Conservation (phyloP, 495 filamentous ascomycete species). For the Daldinia concentrica region DNA sequence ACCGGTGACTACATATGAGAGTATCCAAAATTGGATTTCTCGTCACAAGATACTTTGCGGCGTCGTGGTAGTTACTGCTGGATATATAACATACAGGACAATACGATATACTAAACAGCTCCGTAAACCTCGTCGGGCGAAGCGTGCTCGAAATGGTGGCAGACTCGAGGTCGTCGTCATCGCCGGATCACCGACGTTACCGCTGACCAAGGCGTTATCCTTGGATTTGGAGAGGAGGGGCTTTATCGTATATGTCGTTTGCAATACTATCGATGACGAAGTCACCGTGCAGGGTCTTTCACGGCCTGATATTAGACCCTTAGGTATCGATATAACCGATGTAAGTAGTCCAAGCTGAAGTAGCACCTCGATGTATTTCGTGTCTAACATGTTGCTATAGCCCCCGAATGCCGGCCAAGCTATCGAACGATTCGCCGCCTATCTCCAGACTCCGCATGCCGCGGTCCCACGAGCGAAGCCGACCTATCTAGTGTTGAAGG, state of each 20-base stretch:
- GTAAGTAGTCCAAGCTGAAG: constrained; percentile 51
- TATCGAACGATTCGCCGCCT: constrained; percentile 70
- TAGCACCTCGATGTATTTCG: neutral
- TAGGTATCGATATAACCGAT: constrained; percentile 85
- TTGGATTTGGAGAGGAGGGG: constrained; percentile 89
- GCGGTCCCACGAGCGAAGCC: constrained; percentile 76
- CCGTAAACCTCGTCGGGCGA: constrained; percentile 76
- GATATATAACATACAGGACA: constrained; percentile 71
- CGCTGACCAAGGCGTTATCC: constrained; percentile 80
- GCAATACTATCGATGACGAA: constrained; percentile 82
- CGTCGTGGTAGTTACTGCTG: constrained; percentile 71
- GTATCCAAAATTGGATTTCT: constrained; percentile 67
- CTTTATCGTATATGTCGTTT: constrained; percentile 92
- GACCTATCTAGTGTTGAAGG: constrained; percentile 77
- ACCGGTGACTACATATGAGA: constrained; percentile 50
- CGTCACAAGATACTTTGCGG: constrained; percentile 75
- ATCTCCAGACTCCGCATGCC: constrained; percentile 75
- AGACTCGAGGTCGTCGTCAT: constrained; percentile 90
- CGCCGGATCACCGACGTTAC: constrained; percentile 81
- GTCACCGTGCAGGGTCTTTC: constrained; percentile 76
- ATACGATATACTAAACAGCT: constrained; percentile 68
- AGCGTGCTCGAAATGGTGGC: constrained; percentile 81
- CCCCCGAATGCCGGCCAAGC: constrained; percentile 61
- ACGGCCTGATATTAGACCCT: constrained; percentile 78
- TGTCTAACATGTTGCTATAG: constrained; percentile 46